Percentiles rank a stretch among this genome's conserved stretches.
phyloP scores from a whole-genome alignment of 371 early-diverging fungal genomes.

The Rhizopus microsporus region DNA sequence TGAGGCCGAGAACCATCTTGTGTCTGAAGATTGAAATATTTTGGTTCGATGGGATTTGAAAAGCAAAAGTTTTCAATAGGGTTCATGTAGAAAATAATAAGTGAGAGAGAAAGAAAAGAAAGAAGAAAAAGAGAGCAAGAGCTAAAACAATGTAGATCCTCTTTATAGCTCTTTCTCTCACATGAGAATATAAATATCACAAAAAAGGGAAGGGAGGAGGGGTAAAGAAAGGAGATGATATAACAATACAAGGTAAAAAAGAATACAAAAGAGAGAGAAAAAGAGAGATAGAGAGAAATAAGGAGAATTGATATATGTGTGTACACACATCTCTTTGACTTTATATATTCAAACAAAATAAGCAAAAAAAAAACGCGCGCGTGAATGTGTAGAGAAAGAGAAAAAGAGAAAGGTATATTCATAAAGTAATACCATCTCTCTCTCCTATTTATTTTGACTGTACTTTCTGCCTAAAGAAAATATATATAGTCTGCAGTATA shows the following conservation, averaged over 20 bases:
- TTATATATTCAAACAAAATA: neutral
- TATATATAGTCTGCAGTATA: too few species aligned
- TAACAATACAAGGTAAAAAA: neutral
- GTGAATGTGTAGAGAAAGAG: too few species aligned
- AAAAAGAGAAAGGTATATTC: too few species aligned
- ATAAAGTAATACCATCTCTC: too few species aligned
- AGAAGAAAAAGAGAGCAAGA: constrained; percentile 9
- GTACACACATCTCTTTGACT: too few species aligned
- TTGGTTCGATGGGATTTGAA: constrained; percentile 7
- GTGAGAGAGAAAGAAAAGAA: constrained; percentile 1
- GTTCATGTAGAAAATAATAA: constrained; percentile 2
- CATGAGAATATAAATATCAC: constrained; percentile 8
- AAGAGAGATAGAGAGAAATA: neutral
- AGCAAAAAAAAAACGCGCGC: neutral
- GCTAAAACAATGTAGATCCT: constrained; percentile 1
- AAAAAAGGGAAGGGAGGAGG: constrained; percentile 4
- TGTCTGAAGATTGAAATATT: constrained; percentile 8
- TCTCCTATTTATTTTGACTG: too few species aligned
- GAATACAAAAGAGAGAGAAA: constrained; percentile 1
- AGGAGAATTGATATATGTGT: too few species aligned
- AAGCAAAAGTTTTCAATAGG: constrained; percentile 1
- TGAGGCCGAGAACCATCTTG: constrained; percentile 7
- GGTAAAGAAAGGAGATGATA: neutral
- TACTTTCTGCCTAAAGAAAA: too few species aligned
- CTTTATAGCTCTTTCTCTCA: neutral